A percentile compares a stretch with the other conserved stretches of the same genome.
Evolutionary conservation across 768 basidiomycete genomes (phyloP).

Genomic region (Terana coerulea): DNA sequence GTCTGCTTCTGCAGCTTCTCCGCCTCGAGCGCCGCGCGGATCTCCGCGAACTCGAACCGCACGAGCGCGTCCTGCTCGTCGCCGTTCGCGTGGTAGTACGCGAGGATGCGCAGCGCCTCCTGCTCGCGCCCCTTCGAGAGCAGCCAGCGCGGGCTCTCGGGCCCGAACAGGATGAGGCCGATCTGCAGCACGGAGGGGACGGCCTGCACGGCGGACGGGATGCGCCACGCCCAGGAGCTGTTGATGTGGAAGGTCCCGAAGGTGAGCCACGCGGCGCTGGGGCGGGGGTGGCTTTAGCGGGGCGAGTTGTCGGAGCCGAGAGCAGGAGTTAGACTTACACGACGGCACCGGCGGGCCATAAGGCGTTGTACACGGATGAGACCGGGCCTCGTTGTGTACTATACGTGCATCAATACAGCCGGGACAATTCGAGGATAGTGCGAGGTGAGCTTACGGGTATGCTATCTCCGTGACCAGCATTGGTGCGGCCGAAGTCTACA

Average conservation of each 20-base stretch:
- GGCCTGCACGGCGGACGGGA: slow-evolving; percentile 73
- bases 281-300: no score
- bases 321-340: slow-evolving; percentile 39
- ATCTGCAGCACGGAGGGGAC: slow-evolving; percentile 68
- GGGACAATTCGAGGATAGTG: neutral
- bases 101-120: slow-evolving; percentile 62
- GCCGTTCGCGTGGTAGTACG: slow-evolving; percentile 82
- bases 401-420: no score
- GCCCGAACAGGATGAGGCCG: slow-evolving; percentile 59
- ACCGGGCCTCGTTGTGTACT: slow-evolving; percentile 68
- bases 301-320: neutral
- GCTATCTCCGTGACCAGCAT: slow-evolving; percentile 84
- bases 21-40: slow-evolving; percentile 69
- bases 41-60: slow-evolving; percentile 73
- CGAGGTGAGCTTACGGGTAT: slow-evolving; percentile 46
- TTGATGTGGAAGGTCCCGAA: slow-evolving; percentile 75
- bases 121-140: slow-evolving; percentile 69
- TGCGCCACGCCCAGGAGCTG: slow-evolving; percentile 76
- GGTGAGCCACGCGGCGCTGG: slow-evolving; percentile 69
- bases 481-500: slow-evolving; percentile 62
- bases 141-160: slow-evolving; percentile 84
- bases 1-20: slow-evolving; percentile 56
- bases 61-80: slow-evolving; percentile 67
- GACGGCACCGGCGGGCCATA: slow-evolving; percentile 84
- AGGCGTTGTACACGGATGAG: slow-evolving; percentile 76